Conservation (phyloP, 305 asterid genomes). For the Fraxinus ornus region DNA sequence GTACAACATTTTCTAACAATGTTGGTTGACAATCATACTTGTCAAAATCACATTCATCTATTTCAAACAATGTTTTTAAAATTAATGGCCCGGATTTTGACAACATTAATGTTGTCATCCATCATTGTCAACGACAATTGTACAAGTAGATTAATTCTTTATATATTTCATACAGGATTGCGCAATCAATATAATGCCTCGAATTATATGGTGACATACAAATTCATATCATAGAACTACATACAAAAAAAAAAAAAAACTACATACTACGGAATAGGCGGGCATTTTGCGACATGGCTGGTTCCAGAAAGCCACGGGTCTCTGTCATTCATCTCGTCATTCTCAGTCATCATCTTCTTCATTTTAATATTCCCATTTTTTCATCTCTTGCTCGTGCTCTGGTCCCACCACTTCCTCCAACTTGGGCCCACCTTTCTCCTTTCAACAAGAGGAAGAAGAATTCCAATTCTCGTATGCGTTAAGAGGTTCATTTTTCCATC, state of each 20-base stretch:
- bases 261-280: constrained; percentile 28
- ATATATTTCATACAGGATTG: background rate
- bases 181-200: background rate
- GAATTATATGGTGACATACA: background rate
- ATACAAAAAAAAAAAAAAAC: background rate
- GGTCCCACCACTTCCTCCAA: constrained; percentile 20
- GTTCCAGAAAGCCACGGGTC: constrained; percentile 25
- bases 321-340: constrained; percentile 21
- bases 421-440: constrained; percentile 32
- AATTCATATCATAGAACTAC: background rate
- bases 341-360: constrained; percentile 6
- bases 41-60: too few relatives aligned
- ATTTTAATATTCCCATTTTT: background rate
- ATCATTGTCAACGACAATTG: too few relatives aligned
- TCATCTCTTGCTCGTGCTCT: constrained; percentile 21
- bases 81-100: too few relatives aligned
- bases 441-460: constrained; percentile 9
- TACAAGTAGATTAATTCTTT: too few relatives aligned
- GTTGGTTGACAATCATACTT: too few relatives aligned
- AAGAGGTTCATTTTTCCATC: constrained; percentile 15
- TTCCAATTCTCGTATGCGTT: constrained; percentile 26
- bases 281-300: constrained; percentile 49
- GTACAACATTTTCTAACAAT: too few relatives aligned
- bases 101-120: too few relatives aligned
- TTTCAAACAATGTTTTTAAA: too few relatives aligned